These are phyloP conservation scores for Sungouiella thailandica DNA, from an alignment of 805 yeast species.

Conservation along the genomic window DNA sequence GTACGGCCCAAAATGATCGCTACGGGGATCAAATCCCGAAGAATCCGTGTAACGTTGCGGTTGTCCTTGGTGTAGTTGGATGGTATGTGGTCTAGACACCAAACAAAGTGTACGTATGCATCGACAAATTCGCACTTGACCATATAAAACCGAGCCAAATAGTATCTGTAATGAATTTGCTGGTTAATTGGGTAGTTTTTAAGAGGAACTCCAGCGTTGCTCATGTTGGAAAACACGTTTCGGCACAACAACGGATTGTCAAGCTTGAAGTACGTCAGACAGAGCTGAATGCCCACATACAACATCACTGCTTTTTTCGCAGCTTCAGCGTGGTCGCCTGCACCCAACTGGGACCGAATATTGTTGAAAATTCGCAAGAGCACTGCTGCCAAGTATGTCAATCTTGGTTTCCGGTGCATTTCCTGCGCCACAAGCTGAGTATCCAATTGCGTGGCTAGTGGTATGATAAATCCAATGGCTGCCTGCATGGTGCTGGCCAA, in stretches of 20 bases:
- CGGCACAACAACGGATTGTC: conserved; percentile 55
- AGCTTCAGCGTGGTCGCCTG: conserved; percentile 31
- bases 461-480: conserved; percentile 35
- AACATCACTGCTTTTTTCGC: conserved; percentile 47
- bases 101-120: conserved; percentile 47
- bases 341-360: conserved; percentile 45
- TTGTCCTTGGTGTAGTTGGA: conserved; percentile 15
- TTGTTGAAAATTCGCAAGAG: conserved; percentile 57
- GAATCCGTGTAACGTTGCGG: conserved; percentile 36
- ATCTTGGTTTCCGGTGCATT: conserved; percentile 38
- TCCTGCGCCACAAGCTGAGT: conserved; percentile 37
- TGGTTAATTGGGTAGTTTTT: conserved; percentile 38
- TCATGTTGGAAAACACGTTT: conserved; percentile 58
- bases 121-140: conserved; percentile 46
- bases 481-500: conserved; percentile 32
- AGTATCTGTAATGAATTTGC: conserved; percentile 48
- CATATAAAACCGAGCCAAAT: conserved; percentile 50
- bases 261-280: conserved; percentile 51
- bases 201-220: conserved; percentile 43
- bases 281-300: conserved; percentile 49
- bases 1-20: conserved; percentile 50
- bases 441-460: conserved; percentile 40
- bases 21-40: conserved; percentile 48
- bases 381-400: conserved; percentile 48
- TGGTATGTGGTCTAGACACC: conserved; percentile 45